Conservation (phyloP, 202 grass and related monocot species). For the Panicum hallii region DNA sequence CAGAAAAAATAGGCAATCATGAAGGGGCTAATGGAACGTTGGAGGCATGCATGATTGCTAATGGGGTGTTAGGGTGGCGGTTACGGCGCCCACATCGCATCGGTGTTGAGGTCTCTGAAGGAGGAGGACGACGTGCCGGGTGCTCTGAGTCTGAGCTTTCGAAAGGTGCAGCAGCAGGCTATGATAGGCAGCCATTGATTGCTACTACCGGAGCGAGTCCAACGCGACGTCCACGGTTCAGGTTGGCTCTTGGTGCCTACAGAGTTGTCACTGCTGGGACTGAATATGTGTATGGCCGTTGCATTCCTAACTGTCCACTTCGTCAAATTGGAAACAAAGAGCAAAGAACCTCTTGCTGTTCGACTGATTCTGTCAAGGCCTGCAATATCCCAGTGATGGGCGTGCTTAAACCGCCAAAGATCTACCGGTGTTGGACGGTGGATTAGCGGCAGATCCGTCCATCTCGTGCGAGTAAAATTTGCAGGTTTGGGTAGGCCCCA, state of each 20-base stretch:
- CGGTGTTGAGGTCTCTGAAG: not conserved
- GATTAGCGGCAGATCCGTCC: not conserved
- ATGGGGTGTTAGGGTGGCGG: slow-evolving; percentile 29
- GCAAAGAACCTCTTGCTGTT: not conserved
- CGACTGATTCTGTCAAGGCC: not conserved
- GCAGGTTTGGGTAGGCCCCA: not conserved
- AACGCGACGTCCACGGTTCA: not conserved
- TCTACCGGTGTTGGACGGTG: not conserved
- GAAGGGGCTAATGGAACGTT: slow-evolving; percentile 23
- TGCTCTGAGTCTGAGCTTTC: slow-evolving; percentile 20
- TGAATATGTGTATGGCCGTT: slow-evolving; percentile 33
- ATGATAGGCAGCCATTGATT: slow-evolving; percentile 22
- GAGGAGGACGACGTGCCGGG: slow-evolving; percentile 1
- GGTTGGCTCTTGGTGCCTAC: slow-evolving; percentile 33
- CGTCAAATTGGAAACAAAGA: not conserved
- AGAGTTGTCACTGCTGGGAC: not conserved
- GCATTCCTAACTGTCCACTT: not conserved
- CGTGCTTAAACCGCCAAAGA: slow-evolving; percentile 1
- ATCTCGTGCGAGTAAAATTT: not conserved
- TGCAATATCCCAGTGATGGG: not conserved
- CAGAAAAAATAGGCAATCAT: slow-evolving; percentile 29
- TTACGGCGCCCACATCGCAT: slow-evolving; percentile 49
- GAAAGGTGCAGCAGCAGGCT: slow-evolving; percentile 31
- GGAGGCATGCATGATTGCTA: slow-evolving; percentile 27
- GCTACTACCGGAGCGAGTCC: not conserved